Conservation (phyloP, 306 rosid species). For the Citrullus amarus region DNA sequence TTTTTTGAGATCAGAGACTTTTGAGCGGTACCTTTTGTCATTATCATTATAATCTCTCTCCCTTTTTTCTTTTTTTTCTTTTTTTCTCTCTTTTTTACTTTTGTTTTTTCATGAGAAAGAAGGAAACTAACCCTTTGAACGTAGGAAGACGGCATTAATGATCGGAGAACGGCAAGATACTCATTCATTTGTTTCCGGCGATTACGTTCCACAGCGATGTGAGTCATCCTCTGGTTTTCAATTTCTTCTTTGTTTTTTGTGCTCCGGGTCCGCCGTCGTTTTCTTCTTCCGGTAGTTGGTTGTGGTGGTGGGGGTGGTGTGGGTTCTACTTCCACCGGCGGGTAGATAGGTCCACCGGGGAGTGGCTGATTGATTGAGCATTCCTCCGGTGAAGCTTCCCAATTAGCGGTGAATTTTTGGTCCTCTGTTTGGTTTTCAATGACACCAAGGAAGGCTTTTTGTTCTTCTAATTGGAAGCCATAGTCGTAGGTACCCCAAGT, state of each 20-base stretch:
- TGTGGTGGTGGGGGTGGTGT: not conserved
- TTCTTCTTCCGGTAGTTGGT: conserved; percentile 26
- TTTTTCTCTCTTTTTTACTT: too few species aligned
- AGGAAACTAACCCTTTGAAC: conserved; percentile 68
- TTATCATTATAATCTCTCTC: not conserved
- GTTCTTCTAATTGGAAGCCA: conserved; percentile 16
- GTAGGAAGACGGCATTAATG: conserved; percentile 83
- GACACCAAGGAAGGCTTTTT: not conserved
- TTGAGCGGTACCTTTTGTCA: not conserved
- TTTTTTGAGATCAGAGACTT: conserved; percentile 3
- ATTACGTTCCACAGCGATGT: conserved; percentile 78
- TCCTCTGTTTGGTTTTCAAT: not conserved
- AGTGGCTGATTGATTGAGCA: not conserved
- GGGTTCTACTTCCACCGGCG: not conserved
- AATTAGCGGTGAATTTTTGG: not conserved
- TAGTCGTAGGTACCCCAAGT: conserved; percentile 16
- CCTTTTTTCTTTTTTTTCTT: too few species aligned
- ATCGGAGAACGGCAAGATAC: conserved; percentile 59
- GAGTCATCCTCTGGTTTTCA: conserved; percentile 33
- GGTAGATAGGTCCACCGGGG: not conserved
- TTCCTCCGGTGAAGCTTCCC: conserved; percentile 16
- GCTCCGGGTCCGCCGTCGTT: conserved; percentile 55
- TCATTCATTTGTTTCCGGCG: conserved; percentile 89
- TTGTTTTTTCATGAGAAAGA: not conserved
- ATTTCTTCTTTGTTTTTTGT: conserved; percentile 68